Evolutionary conservation across 352 stramenopile species (phyloP).

Genomic region (Globisporangium echinulatum): DNA sequence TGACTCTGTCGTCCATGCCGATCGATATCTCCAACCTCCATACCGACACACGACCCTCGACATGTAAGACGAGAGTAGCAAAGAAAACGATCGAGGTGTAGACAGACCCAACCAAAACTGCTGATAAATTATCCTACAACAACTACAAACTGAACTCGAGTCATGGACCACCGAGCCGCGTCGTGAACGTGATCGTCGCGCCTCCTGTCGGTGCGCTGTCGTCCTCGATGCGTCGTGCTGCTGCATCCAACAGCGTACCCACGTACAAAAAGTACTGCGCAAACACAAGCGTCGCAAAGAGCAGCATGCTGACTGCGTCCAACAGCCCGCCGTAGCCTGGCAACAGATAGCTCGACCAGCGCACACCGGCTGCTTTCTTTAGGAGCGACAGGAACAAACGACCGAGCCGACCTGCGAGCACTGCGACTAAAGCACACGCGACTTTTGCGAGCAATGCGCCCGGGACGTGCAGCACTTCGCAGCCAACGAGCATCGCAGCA

Average conservation of each 20-base stretch:
- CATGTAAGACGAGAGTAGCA: no score
- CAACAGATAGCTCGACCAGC: conserved; percentile 89
- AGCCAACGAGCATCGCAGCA: conserved; percentile 28
- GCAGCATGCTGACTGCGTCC: conserved; percentile 87
- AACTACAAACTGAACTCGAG: not conserved
- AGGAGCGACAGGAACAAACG: conserved; percentile 90
- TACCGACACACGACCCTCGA: no score
- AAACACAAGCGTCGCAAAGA: conserved; percentile 73
- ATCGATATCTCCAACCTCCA: no score
- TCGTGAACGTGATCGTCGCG: conserved; percentile 1
- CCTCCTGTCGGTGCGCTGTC: not conserved
- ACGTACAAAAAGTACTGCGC: conserved; percentile 42
- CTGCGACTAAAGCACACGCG: conserved; percentile 3
- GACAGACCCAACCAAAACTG: not conserved
- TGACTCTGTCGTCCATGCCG: no score
- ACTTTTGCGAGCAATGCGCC: conserved; percentile 6
- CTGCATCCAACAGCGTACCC: conserved; percentile 2
- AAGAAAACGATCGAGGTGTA: not conserved
- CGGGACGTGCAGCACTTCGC: conserved; percentile 21
- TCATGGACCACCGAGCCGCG: not conserved
- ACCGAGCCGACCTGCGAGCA: conserved; percentile 87
- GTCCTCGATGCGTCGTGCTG: not conserved
- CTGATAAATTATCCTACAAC: not conserved
- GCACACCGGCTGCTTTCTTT: conserved; percentile 89
- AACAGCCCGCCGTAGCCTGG: conserved; percentile 91